Conservation (phyloP, 2,329 filamentous ascomycete species). For the Pseudomassariella vexata region DNA sequence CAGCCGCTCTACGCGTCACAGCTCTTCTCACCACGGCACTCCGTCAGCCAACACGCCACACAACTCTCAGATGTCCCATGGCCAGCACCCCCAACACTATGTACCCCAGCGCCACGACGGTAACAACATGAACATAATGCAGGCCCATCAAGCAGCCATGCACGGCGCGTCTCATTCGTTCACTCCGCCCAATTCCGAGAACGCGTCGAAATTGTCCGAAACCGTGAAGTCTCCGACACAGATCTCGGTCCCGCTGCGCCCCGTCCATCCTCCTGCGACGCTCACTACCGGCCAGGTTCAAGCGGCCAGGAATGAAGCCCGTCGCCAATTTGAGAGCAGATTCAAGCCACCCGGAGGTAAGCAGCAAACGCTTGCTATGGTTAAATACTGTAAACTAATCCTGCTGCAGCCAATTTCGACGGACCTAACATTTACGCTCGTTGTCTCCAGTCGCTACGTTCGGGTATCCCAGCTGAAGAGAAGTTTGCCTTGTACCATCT, state of each 20-base stretch:
- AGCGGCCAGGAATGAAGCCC: no score
- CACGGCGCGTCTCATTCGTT: conserved; percentile 35
- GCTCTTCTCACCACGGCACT: conserved; percentile 36
- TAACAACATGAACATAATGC: conserved; percentile 23
- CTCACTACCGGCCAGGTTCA: no score
- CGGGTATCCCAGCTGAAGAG: conserved; percentile 72
- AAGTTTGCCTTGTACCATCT: conserved; percentile 91
- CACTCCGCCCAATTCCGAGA: conserved; percentile 50
- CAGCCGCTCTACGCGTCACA: conserved; percentile 57
- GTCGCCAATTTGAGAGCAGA: no score
- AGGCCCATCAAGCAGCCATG: conserved; percentile 23
- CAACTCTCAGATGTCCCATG: conserved; percentile 12
- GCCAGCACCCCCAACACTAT: conserved; percentile 17
- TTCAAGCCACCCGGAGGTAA: conserved; percentile 59
- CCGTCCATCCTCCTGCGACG: conserved; percentile 68
- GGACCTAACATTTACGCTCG: conserved; percentile 89
- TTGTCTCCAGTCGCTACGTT: conserved; percentile 77
- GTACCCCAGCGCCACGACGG: conserved; percentile 20
- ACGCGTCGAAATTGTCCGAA: conserved; percentile 54
- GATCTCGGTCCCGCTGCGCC: conserved; percentile 61
- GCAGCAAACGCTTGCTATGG: conserved; percentile 20
- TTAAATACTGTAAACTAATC: conserved; percentile 13
- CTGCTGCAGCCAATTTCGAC: conserved; percentile 49
- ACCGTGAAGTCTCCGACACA: conserved; percentile 63
- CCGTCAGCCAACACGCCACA: conserved; percentile 18